phyloP scores from a whole-genome alignment of 441 rosid species.

The Omphalea diandra region DNA sequence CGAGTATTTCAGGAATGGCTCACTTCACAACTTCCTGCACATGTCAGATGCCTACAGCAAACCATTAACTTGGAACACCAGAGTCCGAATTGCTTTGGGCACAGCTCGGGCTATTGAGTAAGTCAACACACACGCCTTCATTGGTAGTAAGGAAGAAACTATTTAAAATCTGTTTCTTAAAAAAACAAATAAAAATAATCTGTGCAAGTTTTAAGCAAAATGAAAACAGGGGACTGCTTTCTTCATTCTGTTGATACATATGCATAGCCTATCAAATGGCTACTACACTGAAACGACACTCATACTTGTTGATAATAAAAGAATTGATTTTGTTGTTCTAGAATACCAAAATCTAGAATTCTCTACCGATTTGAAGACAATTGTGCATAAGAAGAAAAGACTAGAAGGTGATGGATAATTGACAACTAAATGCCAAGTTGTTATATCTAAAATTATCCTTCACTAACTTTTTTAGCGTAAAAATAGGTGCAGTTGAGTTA shows the following conservation, averaged over 20 bases:
- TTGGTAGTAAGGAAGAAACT: neutral
- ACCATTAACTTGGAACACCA: conserved; percentile 96
- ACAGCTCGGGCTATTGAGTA: conserved; percentile 90
- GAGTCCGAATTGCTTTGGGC: conserved; percentile 89
- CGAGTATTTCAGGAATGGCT: conserved; percentile 81
- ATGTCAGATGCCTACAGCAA: conserved; percentile 86
- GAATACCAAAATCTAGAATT: too few relatives aligned
- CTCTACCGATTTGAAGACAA: too few relatives aligned
- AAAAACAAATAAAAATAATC: neutral
- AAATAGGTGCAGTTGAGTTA: too few relatives aligned
- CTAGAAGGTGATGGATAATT: too few relatives aligned
- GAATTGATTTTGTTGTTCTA: too few relatives aligned
- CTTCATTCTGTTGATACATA: neutral
- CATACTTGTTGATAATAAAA: too few relatives aligned
- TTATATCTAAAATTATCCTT: too few relatives aligned
- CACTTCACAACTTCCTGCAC: conserved; percentile 86
- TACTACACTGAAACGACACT: neutral
- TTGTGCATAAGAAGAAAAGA: too few relatives aligned
- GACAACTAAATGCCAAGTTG: too few relatives aligned
- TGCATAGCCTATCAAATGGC: neutral
- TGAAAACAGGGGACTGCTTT: neutral
- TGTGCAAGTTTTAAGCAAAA: neutral
- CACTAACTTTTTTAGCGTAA: too few relatives aligned
- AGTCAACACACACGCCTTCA: conserved; percentile 18
- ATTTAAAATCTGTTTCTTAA: neutral